Evolutionary conservation across 78 protist species (phyloP), one percentile per base, ranked within the genome.

Genomic region (slime mould (Dictyostelium discoideum)): DNA sequence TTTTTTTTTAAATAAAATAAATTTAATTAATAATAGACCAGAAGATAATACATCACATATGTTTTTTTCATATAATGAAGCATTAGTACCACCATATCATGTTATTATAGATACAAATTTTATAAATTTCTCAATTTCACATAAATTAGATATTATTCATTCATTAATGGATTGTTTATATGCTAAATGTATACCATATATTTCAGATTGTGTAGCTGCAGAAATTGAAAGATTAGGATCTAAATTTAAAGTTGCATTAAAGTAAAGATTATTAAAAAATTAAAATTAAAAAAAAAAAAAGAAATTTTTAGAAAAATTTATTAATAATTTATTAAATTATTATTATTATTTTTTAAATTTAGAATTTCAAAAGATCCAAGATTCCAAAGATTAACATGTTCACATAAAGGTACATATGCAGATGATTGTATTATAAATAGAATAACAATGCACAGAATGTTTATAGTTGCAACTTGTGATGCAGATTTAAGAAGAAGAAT

Each of bases 11-110:
- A 32, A 32, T 1, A 32, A 32, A 32, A 32, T 26, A 32, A 10
- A 32, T 32, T 32, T 32, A 32, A 42, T 50, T 88, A n/a, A n/a
- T 50, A 13, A 42, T 39, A 92, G 96, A 67, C 96, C 96, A 54
- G 96, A 92, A 10, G 94, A 90, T 50, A 85, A 80, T 60, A 32
- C 98, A 63, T 92, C 98, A 6, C 88, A 96, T 18, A 95, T 99
- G 94, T 99, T 98, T 95, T 98, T 99, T 86, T 42, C 92, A 37
- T 97, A 98, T 97, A 99, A 99, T 98, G 54, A 73, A 24, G 76
- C 97, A 44, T 98, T 99, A 3, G 99, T 98, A 11, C 99, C 99
- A 22, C 99, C 99, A 10, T 99, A 98, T 94, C 98, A 97, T 93
- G 86, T 99, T 14, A 93, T 99, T 65, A 39, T 99, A 18, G 99